A percentile compares a stretch with the other conserved stretches of the same genome.
These are phyloP conservation scores for Sequoia sempervirens DNA, from an alignment of 75 land plant species.

Conservation along the genomic window DNA sequence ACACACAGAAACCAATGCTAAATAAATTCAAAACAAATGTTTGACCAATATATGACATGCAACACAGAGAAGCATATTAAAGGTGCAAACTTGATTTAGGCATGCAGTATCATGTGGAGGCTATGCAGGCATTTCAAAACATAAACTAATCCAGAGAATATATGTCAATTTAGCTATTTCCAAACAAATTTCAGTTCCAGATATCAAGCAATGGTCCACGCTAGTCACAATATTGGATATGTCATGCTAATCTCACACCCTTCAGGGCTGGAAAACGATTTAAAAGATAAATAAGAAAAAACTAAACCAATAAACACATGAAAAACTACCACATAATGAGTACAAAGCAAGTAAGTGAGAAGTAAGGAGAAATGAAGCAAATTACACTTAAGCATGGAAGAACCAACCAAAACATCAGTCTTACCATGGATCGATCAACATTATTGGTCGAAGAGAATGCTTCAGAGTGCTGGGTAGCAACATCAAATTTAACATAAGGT, in stretches of 20 bases:
- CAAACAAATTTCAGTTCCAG: background rate
- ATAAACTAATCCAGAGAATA: background rate
- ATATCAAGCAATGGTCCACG: background rate
- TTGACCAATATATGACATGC: background rate
- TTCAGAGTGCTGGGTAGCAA: conserved; percentile 15
- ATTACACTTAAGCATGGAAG: background rate
- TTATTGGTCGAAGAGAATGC: conserved; percentile 7
- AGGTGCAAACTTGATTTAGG: background rate
- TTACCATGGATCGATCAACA: conserved; percentile 31
- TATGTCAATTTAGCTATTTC: background rate
- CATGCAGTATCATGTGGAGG: background rate
- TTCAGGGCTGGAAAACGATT: background rate
- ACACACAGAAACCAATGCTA: background rate
- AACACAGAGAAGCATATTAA: background rate
- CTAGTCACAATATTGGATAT: background rate
- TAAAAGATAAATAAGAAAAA: background rate
- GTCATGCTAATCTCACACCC: background rate
- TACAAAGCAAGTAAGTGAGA: background rate
- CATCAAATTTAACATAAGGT: conserved; percentile 29
- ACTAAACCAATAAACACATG: background rate
- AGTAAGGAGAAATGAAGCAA: background rate
- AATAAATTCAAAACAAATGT: background rate
- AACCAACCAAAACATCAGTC: background rate
- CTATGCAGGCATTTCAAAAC: background rate
- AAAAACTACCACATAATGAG: background rate